Conservation (phyloP, 306 rosid genomes). For the Spatholobus suberectus region DNA sequence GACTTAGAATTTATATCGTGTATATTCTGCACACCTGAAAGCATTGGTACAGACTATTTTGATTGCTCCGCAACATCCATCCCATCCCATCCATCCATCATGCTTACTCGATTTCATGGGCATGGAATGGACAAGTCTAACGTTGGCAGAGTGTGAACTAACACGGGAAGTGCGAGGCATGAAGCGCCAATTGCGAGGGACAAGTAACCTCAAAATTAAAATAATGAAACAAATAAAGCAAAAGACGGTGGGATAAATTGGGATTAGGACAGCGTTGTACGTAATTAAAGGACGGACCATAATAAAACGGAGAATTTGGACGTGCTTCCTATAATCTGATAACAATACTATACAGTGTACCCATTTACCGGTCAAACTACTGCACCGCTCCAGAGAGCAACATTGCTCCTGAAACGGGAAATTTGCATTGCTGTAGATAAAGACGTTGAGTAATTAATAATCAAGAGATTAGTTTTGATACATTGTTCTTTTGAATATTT, state of each 20-base stretch:
- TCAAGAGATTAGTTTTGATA: neutral
- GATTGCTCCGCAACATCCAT: constrained; percentile 10
- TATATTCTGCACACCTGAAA: neutral
- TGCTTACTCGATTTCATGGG: neutral
- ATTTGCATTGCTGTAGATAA: neutral
- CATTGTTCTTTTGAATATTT: neutral
- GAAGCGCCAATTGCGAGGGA: neutral
- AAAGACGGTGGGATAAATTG: neutral
- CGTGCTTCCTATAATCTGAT: constrained; percentile 5
- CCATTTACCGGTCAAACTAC: constrained; percentile 11
- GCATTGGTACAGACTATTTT: neutral
- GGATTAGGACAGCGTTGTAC: neutral
- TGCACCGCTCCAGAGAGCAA: constrained; percentile 10
- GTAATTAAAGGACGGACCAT: neutral
- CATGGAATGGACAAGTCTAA: constrained; percentile 5
- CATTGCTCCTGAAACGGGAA: neutral
- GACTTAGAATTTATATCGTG: too few relatives aligned
- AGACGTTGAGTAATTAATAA: neutral
- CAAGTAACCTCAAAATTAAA: too few relatives aligned
- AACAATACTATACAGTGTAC: neutral
- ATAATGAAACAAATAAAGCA: neutral
- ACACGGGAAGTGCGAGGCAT: neutral
- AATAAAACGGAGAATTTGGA: constrained; percentile 1
- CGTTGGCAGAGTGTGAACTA: too few relatives aligned
- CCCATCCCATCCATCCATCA: too few relatives aligned